Conservation (phyloP, 2,329 filamentous ascomycete species). For the Colletotrichum sp. region DNA sequence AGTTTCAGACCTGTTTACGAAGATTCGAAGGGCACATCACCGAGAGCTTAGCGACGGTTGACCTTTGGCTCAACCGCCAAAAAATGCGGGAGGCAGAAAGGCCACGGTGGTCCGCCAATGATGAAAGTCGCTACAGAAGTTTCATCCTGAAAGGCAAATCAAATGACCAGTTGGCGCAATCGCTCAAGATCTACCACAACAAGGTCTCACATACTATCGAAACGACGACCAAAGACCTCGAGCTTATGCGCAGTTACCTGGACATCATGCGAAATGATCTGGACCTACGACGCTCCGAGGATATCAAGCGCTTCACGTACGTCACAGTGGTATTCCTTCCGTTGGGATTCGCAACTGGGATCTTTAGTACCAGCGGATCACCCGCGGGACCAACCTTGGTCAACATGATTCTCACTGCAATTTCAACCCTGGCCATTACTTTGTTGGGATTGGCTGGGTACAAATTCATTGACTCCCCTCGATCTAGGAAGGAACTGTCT, state of each 20-base stretch:
- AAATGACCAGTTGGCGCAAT: no score
- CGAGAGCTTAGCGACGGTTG: no score
- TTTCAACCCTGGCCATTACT: fast-evolving
- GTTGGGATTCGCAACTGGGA: neutral
- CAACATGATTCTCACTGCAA: neutral
- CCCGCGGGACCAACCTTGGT: fast-evolving
- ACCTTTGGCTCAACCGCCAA: no score
- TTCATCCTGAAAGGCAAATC: no score
- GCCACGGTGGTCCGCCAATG: neutral
- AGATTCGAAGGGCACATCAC: no score
- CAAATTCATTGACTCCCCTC: neutral
- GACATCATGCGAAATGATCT: neutral
- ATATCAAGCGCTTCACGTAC: neutral
- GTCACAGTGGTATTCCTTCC: neutral
- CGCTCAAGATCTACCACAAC: no score
- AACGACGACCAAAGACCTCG: neutral
- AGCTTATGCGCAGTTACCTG: fast-evolving
- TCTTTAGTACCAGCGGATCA: neutral
- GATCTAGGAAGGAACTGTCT: no score
- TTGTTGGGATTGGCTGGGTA: fast-evolving
- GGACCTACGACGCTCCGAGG: fast-evolving
- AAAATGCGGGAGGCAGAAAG: neutral
- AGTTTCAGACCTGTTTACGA: no score
- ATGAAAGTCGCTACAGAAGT: neutral
- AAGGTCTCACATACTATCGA: neutral